These are phyloP conservation scores for Paracoccidioides brasiliensis DNA, from an alignment of 2,329 filamentous ascomycete genomes.

Conservation along the genomic window DNA sequence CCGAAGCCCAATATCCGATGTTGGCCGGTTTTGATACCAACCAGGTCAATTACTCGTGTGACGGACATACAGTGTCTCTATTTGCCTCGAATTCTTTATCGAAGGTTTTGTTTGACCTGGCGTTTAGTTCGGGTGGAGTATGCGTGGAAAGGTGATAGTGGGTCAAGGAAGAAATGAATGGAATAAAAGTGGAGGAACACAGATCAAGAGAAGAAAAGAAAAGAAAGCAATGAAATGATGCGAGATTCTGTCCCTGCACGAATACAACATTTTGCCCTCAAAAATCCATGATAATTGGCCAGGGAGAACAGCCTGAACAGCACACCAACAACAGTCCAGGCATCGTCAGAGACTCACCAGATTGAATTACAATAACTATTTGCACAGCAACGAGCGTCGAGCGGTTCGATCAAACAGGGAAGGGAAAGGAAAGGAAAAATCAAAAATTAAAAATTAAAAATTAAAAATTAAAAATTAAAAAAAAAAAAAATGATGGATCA, in stretches of 20 bases:
- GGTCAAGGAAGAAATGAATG: neutral
- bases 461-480: too few species aligned
- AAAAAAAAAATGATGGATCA: neutral
- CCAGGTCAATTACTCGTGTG: too few species aligned
- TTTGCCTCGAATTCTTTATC: neutral
- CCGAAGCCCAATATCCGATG: neutral
- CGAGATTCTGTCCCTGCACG: neutral
- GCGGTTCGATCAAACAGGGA: neutral
- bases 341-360: neutral
- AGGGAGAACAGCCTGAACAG: neutral
- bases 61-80: neutral
- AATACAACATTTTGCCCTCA: neutral
- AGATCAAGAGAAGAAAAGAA: neutral
- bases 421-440: too few species aligned
- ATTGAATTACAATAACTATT: neutral
- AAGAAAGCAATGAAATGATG: neutral
- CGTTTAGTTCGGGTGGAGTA: neutral
- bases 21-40: neutral
- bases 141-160: neutral
- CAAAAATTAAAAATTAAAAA: too few species aligned
- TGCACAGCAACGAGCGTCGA: neutral
- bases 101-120: neutral
- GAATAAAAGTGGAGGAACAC: neutral
- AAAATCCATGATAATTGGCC: neutral
- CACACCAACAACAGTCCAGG: neutral